Conservation (phyloP, 305 asterid genomes). For the Euphrasia arctica region DNA sequence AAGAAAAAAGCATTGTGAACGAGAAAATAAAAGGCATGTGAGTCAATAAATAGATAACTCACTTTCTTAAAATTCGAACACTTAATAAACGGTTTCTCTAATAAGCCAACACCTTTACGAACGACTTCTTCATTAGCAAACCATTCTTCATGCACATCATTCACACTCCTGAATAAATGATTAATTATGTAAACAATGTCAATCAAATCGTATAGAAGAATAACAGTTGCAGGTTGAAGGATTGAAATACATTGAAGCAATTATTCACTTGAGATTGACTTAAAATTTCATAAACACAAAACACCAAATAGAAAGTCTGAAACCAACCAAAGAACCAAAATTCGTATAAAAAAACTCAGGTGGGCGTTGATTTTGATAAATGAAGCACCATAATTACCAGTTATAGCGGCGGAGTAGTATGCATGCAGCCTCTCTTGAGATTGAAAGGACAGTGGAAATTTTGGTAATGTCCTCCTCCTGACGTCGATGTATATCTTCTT, state of each 20-base stretch:
- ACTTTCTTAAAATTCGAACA: constrained; percentile 51
- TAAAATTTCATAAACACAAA: constrained; percentile 1
- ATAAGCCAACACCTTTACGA: constrained; percentile 74
- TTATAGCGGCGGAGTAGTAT: constrained; percentile 68
- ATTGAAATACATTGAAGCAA: constrained; percentile 15
- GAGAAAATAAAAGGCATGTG: constrained; percentile 15
- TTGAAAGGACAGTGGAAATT: constrained; percentile 72
- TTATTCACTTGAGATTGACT: constrained; percentile 19
- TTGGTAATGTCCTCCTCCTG: constrained; percentile 70
- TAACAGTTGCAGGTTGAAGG: constrained; percentile 7
- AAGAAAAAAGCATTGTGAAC: constrained; percentile 14
- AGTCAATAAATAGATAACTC: constrained; percentile 28
- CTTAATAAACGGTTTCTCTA: constrained; percentile 56
- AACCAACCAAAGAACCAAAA: constrained; percentile 13
- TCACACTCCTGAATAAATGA: constrained; percentile 63
- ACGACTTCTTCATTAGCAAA: constrained; percentile 82
- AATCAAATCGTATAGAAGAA: constrained; percentile 12
- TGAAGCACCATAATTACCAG: constrained; percentile 50
- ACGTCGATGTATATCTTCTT: constrained; percentile 64
- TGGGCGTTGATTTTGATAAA: constrained; percentile 11
- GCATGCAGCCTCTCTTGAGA: constrained; percentile 76
- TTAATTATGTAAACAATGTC: constrained; percentile 19
- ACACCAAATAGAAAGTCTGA: constrained; percentile 5
- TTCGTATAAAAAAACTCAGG: constrained; percentile 7
- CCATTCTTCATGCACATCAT: constrained; percentile 85